Conservation (phyloP, 2,329 filamentous ascomycete genomes). For the Sporothrix luriei region DNA sequence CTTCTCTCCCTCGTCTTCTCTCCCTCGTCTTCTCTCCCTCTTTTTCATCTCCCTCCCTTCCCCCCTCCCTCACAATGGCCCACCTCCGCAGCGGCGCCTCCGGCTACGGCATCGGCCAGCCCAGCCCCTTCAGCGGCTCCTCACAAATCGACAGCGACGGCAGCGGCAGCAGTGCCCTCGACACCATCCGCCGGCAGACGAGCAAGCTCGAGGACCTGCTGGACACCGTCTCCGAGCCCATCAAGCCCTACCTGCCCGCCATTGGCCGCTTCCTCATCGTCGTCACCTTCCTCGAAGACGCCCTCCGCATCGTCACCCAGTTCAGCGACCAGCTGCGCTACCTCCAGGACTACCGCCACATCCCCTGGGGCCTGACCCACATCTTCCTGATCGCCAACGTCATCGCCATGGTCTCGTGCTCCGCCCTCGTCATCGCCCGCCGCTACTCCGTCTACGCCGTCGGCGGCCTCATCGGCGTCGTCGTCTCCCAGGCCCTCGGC, state of each 20-base stretch:
- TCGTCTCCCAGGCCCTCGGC: conserved; percentile 89
- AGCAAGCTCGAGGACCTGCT: conserved; percentile 97
- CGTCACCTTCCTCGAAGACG: conserved; percentile 97
- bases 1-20: not conserved
- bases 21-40: too few relatives aligned
- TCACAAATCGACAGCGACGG: conserved; percentile 51
- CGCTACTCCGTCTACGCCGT: conserved; percentile 94
- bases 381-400: conserved; percentile 91
- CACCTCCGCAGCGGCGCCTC: conserved; percentile 59
- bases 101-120: conserved; percentile 80
- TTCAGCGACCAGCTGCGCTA: conserved; percentile 95
- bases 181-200: conserved; percentile 89
- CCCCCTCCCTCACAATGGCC: conserved; percentile 43
- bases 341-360: conserved; percentile 87
- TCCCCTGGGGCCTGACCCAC: conserved; percentile 85
- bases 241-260: conserved; percentile 96
- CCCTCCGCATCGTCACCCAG: conserved; percentile 93
- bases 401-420: conserved; percentile 80
- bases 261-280: conserved; percentile 98
- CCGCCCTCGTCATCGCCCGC: conserved; percentile 82
- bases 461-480: conserved; percentile 83
- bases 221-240: conserved; percentile 81
- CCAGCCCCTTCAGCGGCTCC: conserved; percentile 69
- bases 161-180: conserved; percentile 77
- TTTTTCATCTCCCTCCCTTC: too few relatives aligned